Evolutionary conservation across 2,329 filamentous ascomycete species (phyloP), one percentile per base, ranked within the genome.

Genomic region (Magnaporthiopsis rhizophila): DNA sequence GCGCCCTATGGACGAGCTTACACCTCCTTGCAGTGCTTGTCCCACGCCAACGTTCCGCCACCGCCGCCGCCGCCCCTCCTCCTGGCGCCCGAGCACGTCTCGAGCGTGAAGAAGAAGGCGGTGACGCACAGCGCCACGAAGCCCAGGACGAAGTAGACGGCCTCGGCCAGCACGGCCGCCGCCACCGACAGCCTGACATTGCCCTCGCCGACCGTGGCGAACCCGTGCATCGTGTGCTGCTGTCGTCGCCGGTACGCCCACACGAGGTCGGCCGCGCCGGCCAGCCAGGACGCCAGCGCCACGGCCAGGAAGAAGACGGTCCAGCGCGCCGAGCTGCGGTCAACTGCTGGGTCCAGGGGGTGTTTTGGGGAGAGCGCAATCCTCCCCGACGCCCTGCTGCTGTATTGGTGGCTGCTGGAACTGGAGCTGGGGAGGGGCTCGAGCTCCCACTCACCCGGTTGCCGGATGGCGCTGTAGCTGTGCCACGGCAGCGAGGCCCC

Each of bases 21-120:
- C 26, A 63, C 62, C 62, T 58, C 62, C 53, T 63, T 63, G 56
- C 30, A 63, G 30, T 63, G 58, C 56, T 63, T 63, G 4, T 32
- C 62, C 62, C 62, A 63, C 2, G 34, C 34, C 26, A 11, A 36
- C 9, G 34, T 12, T 11, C 56, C 45, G 4, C 53, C 36, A 3
- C 34, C 53, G 12, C 56, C 45, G 5, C 53, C 36, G 9, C 34
- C 53, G 15, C 38, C 18, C 56, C 32, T 63, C n/a, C 53, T 26
- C 53, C 62, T 30, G 28, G 62, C 62, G n/a, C 53, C 56, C 13
- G 32, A 45, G 62, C 62, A 63, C 13, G 56, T 59, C 32, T 63
- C 62, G 56, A 63, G 30, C 3, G 62, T 58, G 30, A 63, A 45
- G 62, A 53, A 63, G 18, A 59, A 58, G 3, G 62, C 62, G 7